Conservation (phyloP, 257 asterid species). For the Solanum dulcamara region DNA sequence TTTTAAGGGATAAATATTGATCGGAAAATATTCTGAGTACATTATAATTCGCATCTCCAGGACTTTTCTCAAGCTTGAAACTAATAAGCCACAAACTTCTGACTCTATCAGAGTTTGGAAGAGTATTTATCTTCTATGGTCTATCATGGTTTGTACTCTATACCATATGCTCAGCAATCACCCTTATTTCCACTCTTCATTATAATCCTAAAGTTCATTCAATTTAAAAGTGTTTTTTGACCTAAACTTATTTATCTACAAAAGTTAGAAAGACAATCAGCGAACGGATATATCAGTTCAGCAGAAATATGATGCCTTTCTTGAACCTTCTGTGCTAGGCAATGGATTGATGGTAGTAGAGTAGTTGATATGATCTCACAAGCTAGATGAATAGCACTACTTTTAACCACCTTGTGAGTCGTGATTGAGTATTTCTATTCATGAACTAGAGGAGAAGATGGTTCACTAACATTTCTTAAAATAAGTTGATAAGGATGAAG, state of each 20-base stretch:
- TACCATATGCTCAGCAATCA: background rate
- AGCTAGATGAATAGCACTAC: background rate
- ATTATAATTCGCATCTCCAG: background rate
- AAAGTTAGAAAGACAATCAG: background rate
- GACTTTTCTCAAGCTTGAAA: background rate
- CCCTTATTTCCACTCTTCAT: background rate
- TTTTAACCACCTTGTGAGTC: background rate
- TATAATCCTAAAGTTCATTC: background rate
- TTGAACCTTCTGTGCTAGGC: background rate
- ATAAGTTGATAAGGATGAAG: background rate
- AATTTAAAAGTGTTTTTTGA: background rate
- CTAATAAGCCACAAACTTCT: background rate
- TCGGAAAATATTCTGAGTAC: background rate
- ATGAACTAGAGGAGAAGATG: background rate
- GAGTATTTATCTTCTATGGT: background rate
- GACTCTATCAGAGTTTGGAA: background rate
- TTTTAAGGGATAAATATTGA: background rate
- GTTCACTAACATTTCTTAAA: background rate
- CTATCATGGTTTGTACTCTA: background rate
- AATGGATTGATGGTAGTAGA: background rate
- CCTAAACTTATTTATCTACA: background rate
- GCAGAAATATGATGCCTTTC: background rate
- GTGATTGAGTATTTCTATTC: background rate
- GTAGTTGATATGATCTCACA: background rate
- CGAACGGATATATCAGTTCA: background rate